Conservation (phyloP, 192 early-diverging fungal genomes). For the Backusella parvicylindrica region DNA sequence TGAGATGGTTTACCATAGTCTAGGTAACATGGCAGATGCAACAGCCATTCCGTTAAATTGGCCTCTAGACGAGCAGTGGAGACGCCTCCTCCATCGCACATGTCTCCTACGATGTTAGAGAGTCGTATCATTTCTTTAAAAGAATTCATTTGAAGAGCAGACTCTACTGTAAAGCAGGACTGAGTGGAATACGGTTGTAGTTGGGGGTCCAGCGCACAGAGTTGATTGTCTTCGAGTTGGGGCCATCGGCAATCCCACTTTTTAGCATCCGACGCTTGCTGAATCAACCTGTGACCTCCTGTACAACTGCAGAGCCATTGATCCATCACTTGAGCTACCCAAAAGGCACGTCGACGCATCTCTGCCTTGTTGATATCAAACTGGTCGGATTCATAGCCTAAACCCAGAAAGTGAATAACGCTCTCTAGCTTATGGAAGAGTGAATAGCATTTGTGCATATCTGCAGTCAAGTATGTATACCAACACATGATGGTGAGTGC, state of each 20-base stretch:
- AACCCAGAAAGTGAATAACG: conserved; percentile 9
- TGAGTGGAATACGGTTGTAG: background rate
- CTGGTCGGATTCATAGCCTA: conserved; percentile 22
- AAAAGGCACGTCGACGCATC: conserved; percentile 30
- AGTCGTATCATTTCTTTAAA: conserved; percentile 31
- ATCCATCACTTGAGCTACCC: conserved; percentile 30
- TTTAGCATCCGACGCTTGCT: background rate
- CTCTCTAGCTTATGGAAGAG: conserved; percentile 8
- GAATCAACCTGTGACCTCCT: conserved; percentile 5
- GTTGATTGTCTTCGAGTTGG: conserved; percentile 28
- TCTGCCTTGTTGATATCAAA: conserved; percentile 15
- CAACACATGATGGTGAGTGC: conserved; percentile 31
- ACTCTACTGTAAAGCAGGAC: background rate
- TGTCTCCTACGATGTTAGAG: conserved; percentile 22
- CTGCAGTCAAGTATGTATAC: conserved; percentile 24
- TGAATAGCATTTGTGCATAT: conserved; percentile 14
- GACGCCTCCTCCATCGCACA: conserved; percentile 2
- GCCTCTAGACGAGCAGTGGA: conserved; percentile 8
- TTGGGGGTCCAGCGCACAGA: conserved; percentile 7
- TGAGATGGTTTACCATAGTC: conserved; percentile 24
- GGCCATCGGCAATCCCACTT: conserved; percentile 27
- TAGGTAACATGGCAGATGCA: conserved; percentile 29
- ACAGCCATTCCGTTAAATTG: conserved; percentile 25
- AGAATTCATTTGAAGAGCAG: conserved; percentile 16
- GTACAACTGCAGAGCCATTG: conserved; percentile 21